Conservation (phyloP, 305 asterid species). For the Plantago rigida region DNA sequence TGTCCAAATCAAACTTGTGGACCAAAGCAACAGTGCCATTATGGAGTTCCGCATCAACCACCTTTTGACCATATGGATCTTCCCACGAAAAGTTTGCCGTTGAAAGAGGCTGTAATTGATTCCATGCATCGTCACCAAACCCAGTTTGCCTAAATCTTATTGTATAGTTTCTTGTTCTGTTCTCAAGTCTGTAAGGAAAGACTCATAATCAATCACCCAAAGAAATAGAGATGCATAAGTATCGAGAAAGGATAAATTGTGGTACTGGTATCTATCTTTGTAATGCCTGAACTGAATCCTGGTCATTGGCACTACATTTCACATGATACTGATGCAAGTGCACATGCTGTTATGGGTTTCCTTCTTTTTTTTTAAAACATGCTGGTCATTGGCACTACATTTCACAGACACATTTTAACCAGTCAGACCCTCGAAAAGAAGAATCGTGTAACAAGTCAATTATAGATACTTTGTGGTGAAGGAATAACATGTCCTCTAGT, state of each 20-base stretch:
- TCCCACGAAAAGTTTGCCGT: constrained; percentile 74
- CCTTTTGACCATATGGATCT: constrained; percentile 75
- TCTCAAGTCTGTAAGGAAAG: constrained; percentile 60
- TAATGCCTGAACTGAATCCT: too few species aligned
- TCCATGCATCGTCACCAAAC: constrained; percentile 73
- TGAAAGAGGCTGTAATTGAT: constrained; percentile 64
- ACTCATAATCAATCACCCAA: constrained; percentile 24
- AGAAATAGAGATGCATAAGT: constrained; percentile 14
- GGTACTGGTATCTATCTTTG: background rate
- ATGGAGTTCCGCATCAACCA: constrained; percentile 50
- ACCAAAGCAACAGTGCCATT: constrained; percentile 33
- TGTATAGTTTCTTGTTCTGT: constrained; percentile 51
- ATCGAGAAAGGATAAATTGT: constrained; percentile 8
- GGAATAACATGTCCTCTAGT: too few species aligned
- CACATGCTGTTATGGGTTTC: too few species aligned
- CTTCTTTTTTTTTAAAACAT: too few species aligned
- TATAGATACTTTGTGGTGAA: too few species aligned
- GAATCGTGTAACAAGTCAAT: too few species aligned
- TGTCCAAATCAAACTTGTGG: constrained; percentile 52
- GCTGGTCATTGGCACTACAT: too few species aligned
- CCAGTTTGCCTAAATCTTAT: constrained; percentile 78
- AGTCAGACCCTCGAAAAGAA: too few species aligned
- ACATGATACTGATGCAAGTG: too few species aligned
- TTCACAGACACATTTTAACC: too few species aligned
- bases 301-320: too few species aligned